A percentile compares a stretch with the other conserved stretches of the same genome.
Conservation (phyloP, 768 basidiomycete genomes). For the Russula dissimulans region DNA sequence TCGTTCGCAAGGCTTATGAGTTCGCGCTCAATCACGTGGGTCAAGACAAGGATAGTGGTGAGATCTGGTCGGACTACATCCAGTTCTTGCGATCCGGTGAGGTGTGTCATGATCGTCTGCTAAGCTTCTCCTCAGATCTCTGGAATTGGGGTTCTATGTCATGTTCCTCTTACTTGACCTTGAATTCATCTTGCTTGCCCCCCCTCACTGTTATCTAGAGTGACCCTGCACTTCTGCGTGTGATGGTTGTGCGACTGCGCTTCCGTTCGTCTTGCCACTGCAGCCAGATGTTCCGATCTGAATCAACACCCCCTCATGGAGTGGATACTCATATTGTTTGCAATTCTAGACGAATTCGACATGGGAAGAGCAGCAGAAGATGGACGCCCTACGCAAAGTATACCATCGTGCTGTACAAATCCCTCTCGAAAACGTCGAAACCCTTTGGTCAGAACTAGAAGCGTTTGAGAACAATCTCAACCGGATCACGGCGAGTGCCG, state of each 20-base stretch:
- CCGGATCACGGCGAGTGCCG: constrained; percentile 57
- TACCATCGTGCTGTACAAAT: constrained; percentile 93
- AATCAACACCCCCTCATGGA: constrained; percentile 4
- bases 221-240: constrained; percentile 16
- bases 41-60: constrained; percentile 84
- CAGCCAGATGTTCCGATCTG: constrained; percentile 4
- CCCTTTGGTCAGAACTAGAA: constrained; percentile 90
- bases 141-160: constrained; percentile 3
- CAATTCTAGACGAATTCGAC: constrained; percentile 54
- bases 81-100: constrained; percentile 76
- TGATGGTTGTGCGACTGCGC: constrained; percentile 13
- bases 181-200: constrained; percentile 16
- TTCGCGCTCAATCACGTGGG: constrained; percentile 86
- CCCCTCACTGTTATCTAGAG: constrained; percentile 7
- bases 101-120: constrained; percentile 35
- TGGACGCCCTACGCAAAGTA: constrained; percentile 84
- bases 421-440: constrained; percentile 87
- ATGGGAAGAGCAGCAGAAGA: constrained; percentile 95
- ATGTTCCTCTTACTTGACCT: constrained; percentile 17
- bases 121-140: constrained; percentile 2
- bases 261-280: constrained; percentile 7
- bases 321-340: constrained; percentile 12
- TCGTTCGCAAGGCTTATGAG: constrained; percentile 83
- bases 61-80: constrained; percentile 93
- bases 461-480: constrained; percentile 84